Conservation (phyloP, 495 filamentous ascomycete genomes). For the Aspergillus carlsbadensis region DNA sequence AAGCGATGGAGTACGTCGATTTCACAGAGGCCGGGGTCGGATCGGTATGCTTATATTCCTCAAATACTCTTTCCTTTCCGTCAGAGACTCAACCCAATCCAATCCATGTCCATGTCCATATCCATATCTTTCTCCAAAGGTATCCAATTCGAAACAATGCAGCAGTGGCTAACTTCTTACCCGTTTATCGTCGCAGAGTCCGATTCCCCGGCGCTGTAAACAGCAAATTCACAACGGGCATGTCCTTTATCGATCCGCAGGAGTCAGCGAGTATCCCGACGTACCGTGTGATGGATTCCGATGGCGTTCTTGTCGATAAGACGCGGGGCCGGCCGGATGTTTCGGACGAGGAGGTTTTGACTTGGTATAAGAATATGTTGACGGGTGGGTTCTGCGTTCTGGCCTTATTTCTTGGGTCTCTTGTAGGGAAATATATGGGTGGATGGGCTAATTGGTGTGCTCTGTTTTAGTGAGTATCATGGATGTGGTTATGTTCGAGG, state of each 20-base stretch:
- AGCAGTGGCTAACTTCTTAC: neutral
- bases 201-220: conserved; percentile 94
- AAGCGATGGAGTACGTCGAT: conserved; percentile 56
- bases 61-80: neutral
- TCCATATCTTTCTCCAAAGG: too few relatives aligned
- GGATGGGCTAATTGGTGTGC: neutral
- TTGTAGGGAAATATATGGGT: neutral
- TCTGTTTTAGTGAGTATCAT: conserved; percentile 69
- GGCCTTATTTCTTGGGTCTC: neutral
- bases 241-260: conserved; percentile 71
- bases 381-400: conserved; percentile 40
- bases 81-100: too few relatives aligned
- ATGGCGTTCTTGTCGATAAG: conserved; percentile 77
- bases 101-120: too few relatives aligned
- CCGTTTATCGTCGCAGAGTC: conserved; percentile 49
- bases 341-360: conserved; percentile 64
- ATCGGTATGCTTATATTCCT: conserved; percentile 31
- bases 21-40: conserved; percentile 70
- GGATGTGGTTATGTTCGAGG: conserved; percentile 94
- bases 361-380: conserved; percentile 67
- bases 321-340: conserved; percentile 59
- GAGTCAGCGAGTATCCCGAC: conserved; percentile 72
- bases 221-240: conserved; percentile 79
- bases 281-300: conserved; percentile 81
- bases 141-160: too few relatives aligned